A percentile compares a stretch with the other conserved stretches of the same genome.
phyloP scores from a whole-genome alignment of 768 basidiomycete genomes.

The Trametes punicea region DNA sequence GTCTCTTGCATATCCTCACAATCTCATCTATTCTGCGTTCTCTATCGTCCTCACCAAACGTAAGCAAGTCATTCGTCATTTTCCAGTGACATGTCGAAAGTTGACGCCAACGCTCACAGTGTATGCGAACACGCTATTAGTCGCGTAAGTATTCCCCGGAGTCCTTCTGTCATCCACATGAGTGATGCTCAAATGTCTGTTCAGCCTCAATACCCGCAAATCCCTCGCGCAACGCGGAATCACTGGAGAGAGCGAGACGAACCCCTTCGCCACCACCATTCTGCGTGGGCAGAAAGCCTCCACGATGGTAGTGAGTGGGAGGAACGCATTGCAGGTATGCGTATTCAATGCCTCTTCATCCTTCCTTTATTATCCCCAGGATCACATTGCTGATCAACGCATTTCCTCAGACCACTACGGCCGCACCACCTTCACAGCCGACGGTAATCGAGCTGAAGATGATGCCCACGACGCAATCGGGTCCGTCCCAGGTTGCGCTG shows the following conservation, averaged over 20 bases:
- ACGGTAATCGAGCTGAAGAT: not conserved
- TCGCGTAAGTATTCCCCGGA: not conserved
- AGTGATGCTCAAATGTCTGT: not conserved
- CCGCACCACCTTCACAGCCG: not conserved
- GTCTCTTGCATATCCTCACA: not conserved
- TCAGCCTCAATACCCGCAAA: slow-evolving; percentile 5
- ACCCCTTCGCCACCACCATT: not conserved
- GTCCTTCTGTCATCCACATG: too few species aligned
- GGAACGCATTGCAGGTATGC: not conserved
- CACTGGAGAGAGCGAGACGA: not conserved
- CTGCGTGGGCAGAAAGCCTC: not conserved
- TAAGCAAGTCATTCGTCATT: not conserved
- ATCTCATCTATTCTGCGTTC: slow-evolving; percentile 3
- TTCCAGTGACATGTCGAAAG: not conserved
- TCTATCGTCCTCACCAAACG: slow-evolving; percentile 7
- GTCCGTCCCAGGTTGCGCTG: not conserved
- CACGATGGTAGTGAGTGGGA: not conserved
- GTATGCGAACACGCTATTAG: slow-evolving; percentile 4
- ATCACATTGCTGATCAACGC: not conserved
- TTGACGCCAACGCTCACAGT: not conserved
- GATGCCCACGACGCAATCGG: not conserved
- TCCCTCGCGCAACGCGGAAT: not conserved
- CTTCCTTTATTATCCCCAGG: not conserved
- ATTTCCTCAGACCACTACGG: not conserved
- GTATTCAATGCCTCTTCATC: not conserved